Base-by-base conservation (phyloP, 306 rosid species). In the Comarum palustre region DNA sequence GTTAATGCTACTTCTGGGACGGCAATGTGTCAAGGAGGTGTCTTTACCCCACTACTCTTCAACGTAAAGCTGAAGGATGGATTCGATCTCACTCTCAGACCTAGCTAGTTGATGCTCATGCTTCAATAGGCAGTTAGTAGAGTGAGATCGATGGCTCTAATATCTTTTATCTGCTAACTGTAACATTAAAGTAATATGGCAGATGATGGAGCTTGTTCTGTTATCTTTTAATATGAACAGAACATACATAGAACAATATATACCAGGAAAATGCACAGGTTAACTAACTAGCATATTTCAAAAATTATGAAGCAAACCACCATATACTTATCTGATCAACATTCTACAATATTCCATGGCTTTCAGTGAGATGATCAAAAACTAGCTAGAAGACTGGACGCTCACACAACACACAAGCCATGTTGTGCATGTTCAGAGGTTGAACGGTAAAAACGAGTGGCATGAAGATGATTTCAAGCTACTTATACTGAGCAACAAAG, bases 401-500 rank as follows among this genome's bases (percentile, higher is more conserved):
- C 16, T 38, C 16, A 29, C 54, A 31, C 34, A 6, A 20, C 8
- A 15, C 36, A 47, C 72, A 48, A 38, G 64, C 47, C 69, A 59
- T 66, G 66, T 31, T 31, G 66, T 31, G 66, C 42, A 29, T 69
- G 91, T 85, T 88, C 90, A 80, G 88, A 87, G 82, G 71, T 89
- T 84, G 87, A 89, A 86, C 86, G 3, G 52, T 59, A 68, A 71
- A 72, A 78, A 22, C 50, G 17, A 45, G 69, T 1, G 51, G 58
- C 66, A 60, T 29, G 10, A 6, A 57, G 50, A 34, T 29, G 25
- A 34, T 17, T 48, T 39, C 19, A 17, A 64, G 29, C 31, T 36
- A 54, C 63, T 80, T 81, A 94, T 22, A 94, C 77, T 1, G 85
- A 77, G 86, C 96, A 91, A 45, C 98, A 94, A 58, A 91, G 91